A percentile compares a stretch with the other conserved stretches of the same genome.
These are phyloP conservation scores for Porcisia deanei DNA, from an alignment of 208 protist species.

Conservation along the genomic window DNA sequence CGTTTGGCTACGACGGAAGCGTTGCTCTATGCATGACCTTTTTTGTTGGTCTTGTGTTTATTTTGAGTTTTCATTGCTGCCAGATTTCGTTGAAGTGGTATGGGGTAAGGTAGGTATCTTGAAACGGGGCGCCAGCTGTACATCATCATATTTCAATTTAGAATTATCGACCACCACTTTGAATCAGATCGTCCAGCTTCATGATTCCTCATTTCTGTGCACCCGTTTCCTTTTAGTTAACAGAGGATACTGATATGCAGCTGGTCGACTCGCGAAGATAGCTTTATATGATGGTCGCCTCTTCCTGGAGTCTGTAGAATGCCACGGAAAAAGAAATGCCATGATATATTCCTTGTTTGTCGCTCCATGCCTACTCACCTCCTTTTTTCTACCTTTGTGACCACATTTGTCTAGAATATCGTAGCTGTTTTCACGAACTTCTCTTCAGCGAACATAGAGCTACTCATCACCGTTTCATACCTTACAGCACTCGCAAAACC, in stretches of 20 bases:
- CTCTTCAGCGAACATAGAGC: neutral
- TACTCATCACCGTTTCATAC: neutral
- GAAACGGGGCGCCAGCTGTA: neutral
- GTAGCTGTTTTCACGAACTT: neutral
- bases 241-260: neutral
- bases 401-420: neutral
- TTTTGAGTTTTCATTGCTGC: neutral
- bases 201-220: neutral
- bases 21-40: slow-evolving; percentile 8
- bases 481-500: neutral
- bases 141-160: neutral
- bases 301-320: neutral
- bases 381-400: neutral
- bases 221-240: too few relatives aligned
- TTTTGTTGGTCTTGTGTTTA: slow-evolving; percentile 2
- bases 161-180: neutral
- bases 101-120: neutral
- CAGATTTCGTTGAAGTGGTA: neutral
- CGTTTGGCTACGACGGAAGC: slow-evolving; percentile 8
- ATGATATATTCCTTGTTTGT: neutral
- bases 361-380: too few relatives aligned
- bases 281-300: neutral
- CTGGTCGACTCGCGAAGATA: neutral
- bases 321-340: neutral
- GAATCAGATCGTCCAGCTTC: too few relatives aligned